phyloP scores from a whole-genome alignment of 2,329 filamentous ascomycete species.

The Fusarium sarcochroum region DNA sequence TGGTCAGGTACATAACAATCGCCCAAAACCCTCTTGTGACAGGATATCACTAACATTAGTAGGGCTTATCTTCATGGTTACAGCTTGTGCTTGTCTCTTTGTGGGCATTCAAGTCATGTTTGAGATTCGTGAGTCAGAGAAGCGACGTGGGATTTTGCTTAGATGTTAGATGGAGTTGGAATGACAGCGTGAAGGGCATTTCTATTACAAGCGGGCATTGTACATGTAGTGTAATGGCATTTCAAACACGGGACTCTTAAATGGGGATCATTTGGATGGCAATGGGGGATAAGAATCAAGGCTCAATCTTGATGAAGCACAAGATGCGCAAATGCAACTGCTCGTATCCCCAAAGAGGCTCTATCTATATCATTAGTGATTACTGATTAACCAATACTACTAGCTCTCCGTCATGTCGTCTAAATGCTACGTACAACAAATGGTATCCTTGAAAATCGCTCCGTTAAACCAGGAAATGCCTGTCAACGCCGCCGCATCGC shows the following conservation, averaged over 20 bases:
- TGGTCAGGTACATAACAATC: slow-evolving; percentile 70
- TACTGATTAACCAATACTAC: slow-evolving; percentile 12
- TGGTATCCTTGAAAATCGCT: slow-evolving; percentile 26
- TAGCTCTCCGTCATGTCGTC: background rate
- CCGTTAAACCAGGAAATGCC: slow-evolving; percentile 8
- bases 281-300: slow-evolving; percentile 17
- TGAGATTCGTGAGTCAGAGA: slow-evolving; percentile 89
- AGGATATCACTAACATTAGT: slow-evolving; percentile 41
- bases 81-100: slow-evolving; percentile 82
- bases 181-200: background rate
- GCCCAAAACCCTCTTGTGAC: background rate
- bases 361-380: slow-evolving; percentile 22
- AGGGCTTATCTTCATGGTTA: slow-evolving; percentile 80
- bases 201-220: slow-evolving; percentile 5
- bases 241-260: slow-evolving; percentile 12
- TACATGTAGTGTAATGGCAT: slow-evolving; percentile 37
- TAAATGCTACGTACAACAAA: slow-evolving; percentile 3
- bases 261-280: slow-evolving; percentile 6
- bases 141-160: slow-evolving; percentile 82
- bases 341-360: background rate
- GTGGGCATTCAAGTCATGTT: slow-evolving; percentile 96
- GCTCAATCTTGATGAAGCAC: background rate
- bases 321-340: background rate
- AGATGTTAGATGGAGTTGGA: slow-evolving; percentile 73
- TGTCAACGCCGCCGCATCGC: slow-evolving; percentile 4